Evolutionary conservation across 345 rosid genomes (phyloP).

Genomic region (Salix viminalis): DNA sequence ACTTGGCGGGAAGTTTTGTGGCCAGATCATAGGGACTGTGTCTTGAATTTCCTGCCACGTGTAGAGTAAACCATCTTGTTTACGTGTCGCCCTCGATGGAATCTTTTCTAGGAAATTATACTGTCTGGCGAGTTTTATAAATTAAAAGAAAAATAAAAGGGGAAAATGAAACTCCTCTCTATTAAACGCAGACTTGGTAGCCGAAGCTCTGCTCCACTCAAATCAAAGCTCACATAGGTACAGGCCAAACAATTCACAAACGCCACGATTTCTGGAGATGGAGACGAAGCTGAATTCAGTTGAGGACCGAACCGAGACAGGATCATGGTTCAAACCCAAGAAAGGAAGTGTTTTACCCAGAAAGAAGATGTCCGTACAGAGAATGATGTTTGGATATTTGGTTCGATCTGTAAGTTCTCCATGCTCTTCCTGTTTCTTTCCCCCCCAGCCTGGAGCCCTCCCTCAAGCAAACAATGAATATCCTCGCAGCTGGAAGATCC

Average conservation of each 20-base stretch:
- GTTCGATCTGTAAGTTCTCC: conserved; percentile 8
- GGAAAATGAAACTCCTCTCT: background rate
- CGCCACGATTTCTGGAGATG: background rate
- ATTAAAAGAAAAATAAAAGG: background rate
- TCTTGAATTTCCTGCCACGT: background rate
- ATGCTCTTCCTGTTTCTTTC: background rate
- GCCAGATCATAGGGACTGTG: background rate
- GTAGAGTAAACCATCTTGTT: background rate
- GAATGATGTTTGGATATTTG: conserved; percentile 26
- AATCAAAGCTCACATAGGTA: too few species aligned
- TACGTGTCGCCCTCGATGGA: background rate
- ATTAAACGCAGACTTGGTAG: background rate
- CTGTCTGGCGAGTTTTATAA: background rate
- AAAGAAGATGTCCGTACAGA: conserved; percentile 42
- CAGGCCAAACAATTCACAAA: too few species aligned
- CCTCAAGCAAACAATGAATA: background rate
- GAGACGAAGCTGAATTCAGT: background rate
- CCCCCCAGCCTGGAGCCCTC: background rate
- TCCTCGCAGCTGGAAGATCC: background rate
- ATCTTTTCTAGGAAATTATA: background rate
- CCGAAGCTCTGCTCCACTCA: too few species aligned
- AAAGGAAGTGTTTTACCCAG: conserved; percentile 38
- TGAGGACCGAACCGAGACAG: background rate
- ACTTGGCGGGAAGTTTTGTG: background rate
- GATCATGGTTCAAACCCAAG: background rate